Evolutionary conservation across 306 rosid genomes (phyloP), one percentile per base, ranked within the genome.

Genomic region (Trifolium pratense): DNA sequence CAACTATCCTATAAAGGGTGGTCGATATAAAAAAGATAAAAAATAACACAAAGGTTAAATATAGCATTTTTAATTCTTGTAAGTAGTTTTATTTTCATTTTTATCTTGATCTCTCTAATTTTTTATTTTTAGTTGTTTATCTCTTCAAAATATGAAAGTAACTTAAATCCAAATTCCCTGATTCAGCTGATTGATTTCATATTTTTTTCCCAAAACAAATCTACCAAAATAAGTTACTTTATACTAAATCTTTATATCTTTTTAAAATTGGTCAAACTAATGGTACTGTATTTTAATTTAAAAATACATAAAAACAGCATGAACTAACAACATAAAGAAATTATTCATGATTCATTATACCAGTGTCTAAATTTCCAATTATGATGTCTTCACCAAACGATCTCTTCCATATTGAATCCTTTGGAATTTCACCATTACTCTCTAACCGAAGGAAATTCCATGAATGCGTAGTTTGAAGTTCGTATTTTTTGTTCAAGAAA

Each of bases 351-450:
- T 43, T 43, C 49, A 43, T 43, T 43, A 2, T 21, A 91, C 96
- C 97, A 0, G 90, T 83, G 32, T 91, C 96, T 6, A 89, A 21
- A 73, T 89, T 87, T 63, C 56, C 97, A 36, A 89, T 91, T 9
- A 89, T 87, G 14, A 83, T 20, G 60, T 86, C 84, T 84, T 82
- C 83, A 5, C 96, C 97, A 29, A 59, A 34, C 0, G 90, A 84
- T 68, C 69, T 74, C 2, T 32, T 62, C 97, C 96, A 91, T 36
- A 75, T 2, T 7, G 97, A 87, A 2, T 9, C 5, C 0, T 17
- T 3, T 34, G 46, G 70, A 78, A 63, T 21, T 14, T 4, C 60
- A 32, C 79, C 83, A 42, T 76, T 37, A 17, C 21, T 71, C 14
- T 78, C 88, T 10, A 63, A 17, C 29, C 8, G 16, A 37, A 63